These are phyloP conservation scores for Sechiopsis laciniata DNA, from an alignment of 306 rosid species.

Conservation along the genomic window DNA sequence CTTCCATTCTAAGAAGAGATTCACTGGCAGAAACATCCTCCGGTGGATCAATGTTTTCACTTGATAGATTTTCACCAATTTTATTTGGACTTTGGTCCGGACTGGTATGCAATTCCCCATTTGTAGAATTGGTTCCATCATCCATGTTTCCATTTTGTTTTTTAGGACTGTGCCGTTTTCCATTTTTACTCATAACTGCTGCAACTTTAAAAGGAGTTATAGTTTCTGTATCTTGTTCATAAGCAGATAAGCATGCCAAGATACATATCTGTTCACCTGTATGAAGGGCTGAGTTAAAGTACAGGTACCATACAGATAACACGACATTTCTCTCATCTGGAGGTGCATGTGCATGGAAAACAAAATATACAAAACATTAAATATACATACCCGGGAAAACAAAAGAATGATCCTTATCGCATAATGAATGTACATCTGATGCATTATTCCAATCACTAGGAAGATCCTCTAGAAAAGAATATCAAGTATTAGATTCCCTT, in stretches of 20 bases:
- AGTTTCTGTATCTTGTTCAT: constrained; percentile 68
- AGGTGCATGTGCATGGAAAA: constrained; percentile 25
- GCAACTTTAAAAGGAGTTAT: constrained; percentile 74
- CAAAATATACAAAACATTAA: constrained; percentile 26
- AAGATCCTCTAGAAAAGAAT: constrained; percentile 62
- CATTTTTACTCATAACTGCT: constrained; percentile 62
- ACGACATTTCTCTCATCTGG: constrained; percentile 22
- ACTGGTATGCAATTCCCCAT: constrained; percentile 36
- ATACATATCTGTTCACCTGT: constrained; percentile 91
- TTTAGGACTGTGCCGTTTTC: constrained; percentile 39
- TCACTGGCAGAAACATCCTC: constrained; percentile 48
- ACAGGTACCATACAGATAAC: constrained; percentile 37
- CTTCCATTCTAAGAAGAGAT: constrained; percentile 63
- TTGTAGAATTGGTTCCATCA: constrained; percentile 32
- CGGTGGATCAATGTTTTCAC: constrained; percentile 29
- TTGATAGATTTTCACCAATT: constrained; percentile 38
- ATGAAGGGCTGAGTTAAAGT: constrained; percentile 43
- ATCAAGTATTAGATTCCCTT: constrained; percentile 26
- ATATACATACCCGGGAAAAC: constrained; percentile 76
- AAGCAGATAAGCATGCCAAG: constrained; percentile 90
- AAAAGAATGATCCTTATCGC: constrained; percentile 67
- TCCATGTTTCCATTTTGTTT: constrained; percentile 47
- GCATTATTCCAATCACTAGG: constrained; percentile 71
- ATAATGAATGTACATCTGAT: constrained; percentile 61
- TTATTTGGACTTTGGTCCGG: constrained; percentile 38